A percentile compares a stretch with the other conserved stretches of the same genome.
These are phyloP conservation scores for Boletellus ananiceps DNA, from an alignment of 768 basidiomycete species.

Conservation along the genomic window DNA sequence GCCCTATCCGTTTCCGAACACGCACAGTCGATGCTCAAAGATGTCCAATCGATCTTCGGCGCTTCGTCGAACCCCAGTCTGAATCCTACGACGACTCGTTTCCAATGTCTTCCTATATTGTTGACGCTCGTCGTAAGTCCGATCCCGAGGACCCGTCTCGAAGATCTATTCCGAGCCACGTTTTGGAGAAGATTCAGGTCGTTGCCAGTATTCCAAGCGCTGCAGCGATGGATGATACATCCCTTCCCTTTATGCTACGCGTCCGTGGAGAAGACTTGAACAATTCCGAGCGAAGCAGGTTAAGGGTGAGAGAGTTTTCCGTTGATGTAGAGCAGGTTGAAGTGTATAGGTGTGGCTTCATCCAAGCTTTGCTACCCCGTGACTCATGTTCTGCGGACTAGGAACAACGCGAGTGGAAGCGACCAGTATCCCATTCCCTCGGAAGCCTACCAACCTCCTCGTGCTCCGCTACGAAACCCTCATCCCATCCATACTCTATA, in stretches of 20 bases:
- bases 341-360: slow-evolving; percentile 51
- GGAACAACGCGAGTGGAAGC: slow-evolving; percentile 38
- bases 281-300: slow-evolving; percentile 44
- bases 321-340: slow-evolving; percentile 63
- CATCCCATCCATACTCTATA: slow-evolving; percentile 49
- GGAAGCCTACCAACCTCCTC: slow-evolving; percentile 57
- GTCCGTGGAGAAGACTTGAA: slow-evolving; percentile 53
- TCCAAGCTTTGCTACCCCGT: background rate
- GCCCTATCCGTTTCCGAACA: slow-evolving; percentile 47
- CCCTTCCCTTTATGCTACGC: slow-evolving; percentile 54
- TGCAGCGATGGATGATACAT: slow-evolving; percentile 42
- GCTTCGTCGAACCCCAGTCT: slow-evolving; percentile 46
- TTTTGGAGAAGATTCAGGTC: slow-evolving; percentile 62
- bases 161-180: slow-evolving; percentile 42
- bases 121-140: slow-evolving; percentile 34
- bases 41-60: slow-evolving; percentile 44
- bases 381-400: slow-evolving; percentile 23
- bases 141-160: slow-evolving; percentile 8
- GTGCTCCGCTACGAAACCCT: slow-evolving; percentile 48
- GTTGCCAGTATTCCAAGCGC: slow-evolving; percentile 58
- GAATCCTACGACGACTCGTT: slow-evolving; percentile 27
- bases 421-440: slow-evolving; percentile 58
- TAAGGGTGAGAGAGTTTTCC: slow-evolving; percentile 54
- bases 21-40: slow-evolving; percentile 39
- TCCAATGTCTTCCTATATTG: slow-evolving; percentile 39